Evolutionary conservation across 2,329 filamentous ascomycete genomes (phyloP).

Genomic region (Huntiella decipiens): DNA sequence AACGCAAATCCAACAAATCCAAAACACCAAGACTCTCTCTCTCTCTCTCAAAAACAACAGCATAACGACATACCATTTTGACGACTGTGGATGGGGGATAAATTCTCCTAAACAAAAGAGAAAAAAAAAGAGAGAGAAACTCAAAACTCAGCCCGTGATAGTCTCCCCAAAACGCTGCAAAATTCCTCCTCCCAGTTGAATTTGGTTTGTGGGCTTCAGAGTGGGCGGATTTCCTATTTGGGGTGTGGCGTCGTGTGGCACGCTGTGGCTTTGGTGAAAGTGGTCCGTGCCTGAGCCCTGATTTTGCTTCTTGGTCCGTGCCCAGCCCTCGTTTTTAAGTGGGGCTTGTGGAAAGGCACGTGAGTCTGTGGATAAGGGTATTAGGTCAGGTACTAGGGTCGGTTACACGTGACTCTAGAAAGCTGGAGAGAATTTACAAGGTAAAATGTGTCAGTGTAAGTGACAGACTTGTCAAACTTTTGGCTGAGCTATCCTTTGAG

Average conservation of each 20-base stretch:
- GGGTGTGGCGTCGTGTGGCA: slow-evolving; percentile 14
- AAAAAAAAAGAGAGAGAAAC: slow-evolving; percentile 16
- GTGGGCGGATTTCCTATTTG: slow-evolving; percentile 20
- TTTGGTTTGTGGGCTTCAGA: slow-evolving; percentile 27
- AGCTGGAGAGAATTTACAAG: too few species aligned
- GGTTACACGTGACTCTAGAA: too few species aligned
- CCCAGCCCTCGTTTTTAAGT: background rate
- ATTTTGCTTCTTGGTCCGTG: slow-evolving; percentile 7
- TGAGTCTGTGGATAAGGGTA: too few species aligned
- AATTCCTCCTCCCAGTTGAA: slow-evolving; percentile 25
- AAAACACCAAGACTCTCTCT: background rate
- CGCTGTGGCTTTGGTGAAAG: background rate
- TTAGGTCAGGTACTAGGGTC: too few species aligned
- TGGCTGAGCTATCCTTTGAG: too few species aligned
- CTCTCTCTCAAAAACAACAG: slow-evolving; percentile 8
- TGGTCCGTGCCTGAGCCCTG: slow-evolving; percentile 11
- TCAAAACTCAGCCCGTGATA: slow-evolving; percentile 20
- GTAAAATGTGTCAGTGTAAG: too few species aligned
- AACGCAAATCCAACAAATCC: background rate
- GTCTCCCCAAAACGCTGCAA: slow-evolving; percentile 15
- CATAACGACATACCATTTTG: slow-evolving; percentile 27
- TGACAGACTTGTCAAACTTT: too few species aligned
- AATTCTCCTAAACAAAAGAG: slow-evolving; percentile 21
- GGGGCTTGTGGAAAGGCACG: background rate
- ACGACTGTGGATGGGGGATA: slow-evolving; percentile 23